A percentile compares a stretch with the other conserved stretches of the same genome.
phyloP scores from a whole-genome alignment of 2,329 filamentous ascomycete species.

The Talaromyces piceae region DNA sequence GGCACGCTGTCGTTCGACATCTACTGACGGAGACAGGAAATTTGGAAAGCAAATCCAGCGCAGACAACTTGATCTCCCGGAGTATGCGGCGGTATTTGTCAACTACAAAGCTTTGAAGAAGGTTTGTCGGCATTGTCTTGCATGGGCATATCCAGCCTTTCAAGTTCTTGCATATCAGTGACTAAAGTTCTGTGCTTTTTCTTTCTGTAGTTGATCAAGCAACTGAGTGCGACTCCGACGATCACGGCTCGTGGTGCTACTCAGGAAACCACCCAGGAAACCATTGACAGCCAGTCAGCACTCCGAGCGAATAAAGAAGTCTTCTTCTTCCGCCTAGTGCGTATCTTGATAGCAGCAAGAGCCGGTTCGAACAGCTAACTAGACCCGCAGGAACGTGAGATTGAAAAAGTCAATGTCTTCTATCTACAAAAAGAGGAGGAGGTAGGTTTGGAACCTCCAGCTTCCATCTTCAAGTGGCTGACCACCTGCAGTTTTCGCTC shows the following conservation, averaged over 20 bases:
- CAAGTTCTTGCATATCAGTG: conserved; percentile 11
- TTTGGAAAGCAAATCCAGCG: conserved; percentile 99
- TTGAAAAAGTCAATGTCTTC: conserved; percentile 97
- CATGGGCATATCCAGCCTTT: conserved; percentile 2
- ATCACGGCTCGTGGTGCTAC: conserved; percentile 66
- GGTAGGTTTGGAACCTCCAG: conserved; percentile 46
- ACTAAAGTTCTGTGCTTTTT: conserved; percentile 12
- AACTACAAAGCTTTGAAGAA: conserved; percentile 99
- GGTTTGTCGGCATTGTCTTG: conserved; percentile 46
- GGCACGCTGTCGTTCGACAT: neutral
- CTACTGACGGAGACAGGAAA: conserved; percentile 59
- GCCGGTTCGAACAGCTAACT: neutral
- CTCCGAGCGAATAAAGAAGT: conserved; percentile 96
- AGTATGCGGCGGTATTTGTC: conserved; percentile 98
- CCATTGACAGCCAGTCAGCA: conserved; percentile 71
- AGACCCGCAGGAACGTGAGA: conserved; percentile 72
- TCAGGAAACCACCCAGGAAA: conserved; percentile 25
- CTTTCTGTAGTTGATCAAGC: conserved; percentile 77
- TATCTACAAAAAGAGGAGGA: conserved; percentile 98
- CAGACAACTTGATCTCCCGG: conserved; percentile 95
- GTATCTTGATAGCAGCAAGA: conserved; percentile 18
- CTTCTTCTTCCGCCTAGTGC: conserved; percentile 95
- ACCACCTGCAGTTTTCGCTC: conserved; percentile 66
- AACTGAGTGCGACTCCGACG: conserved; percentile 84
- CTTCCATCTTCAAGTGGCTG: neutral